Evolutionary conservation across 2,329 filamentous ascomycete species (phyloP).

Genomic region (Apiospora aurea): DNA sequence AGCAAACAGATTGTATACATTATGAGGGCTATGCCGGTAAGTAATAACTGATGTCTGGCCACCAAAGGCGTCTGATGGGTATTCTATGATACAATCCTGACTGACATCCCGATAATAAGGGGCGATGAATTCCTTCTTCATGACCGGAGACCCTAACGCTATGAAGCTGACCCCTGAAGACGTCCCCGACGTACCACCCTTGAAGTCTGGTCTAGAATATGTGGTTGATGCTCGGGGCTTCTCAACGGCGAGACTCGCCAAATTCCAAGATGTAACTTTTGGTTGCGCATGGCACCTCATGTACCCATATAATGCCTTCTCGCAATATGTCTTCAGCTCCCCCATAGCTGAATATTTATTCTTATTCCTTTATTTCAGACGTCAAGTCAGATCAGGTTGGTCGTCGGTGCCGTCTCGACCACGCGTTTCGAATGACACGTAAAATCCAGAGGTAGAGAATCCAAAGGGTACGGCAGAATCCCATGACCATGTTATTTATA

Average conservation of each 20-base stretch:
- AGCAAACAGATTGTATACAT: conserved; percentile 57
- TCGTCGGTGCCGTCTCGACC: too few relatives aligned
- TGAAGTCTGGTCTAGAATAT: conserved; percentile 55
- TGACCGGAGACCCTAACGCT: conserved; percentile 64
- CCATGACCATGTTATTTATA: too few relatives aligned
- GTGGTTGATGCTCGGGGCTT: conserved; percentile 56
- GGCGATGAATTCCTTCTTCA: conserved; percentile 66
- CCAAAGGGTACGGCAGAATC: too few relatives aligned
- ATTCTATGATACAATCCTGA: conserved; percentile 28
- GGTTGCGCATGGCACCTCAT: conserved; percentile 53
- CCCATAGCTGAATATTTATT: too few relatives aligned
- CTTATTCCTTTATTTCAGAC: too few relatives aligned
- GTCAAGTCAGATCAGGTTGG: too few relatives aligned
- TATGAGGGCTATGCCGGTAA: conserved; percentile 58
- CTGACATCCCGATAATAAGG: conserved; percentile 44
- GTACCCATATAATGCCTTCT: conserved; percentile 48
- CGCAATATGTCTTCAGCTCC: too few relatives aligned
- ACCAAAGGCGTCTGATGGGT: not conserved
- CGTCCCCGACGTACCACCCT: conserved; percentile 52
- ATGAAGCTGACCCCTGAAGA: conserved; percentile 58
- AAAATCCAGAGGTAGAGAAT: too few relatives aligned
- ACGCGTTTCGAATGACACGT: too few relatives aligned
- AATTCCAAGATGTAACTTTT: conserved; percentile 61
- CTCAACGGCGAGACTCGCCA: conserved; percentile 44
- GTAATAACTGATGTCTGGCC: conserved; percentile 13